Evolutionary conservation across 768 basidiomycete genomes (phyloP).

Genomic region (Termitomyces sp.): DNA sequence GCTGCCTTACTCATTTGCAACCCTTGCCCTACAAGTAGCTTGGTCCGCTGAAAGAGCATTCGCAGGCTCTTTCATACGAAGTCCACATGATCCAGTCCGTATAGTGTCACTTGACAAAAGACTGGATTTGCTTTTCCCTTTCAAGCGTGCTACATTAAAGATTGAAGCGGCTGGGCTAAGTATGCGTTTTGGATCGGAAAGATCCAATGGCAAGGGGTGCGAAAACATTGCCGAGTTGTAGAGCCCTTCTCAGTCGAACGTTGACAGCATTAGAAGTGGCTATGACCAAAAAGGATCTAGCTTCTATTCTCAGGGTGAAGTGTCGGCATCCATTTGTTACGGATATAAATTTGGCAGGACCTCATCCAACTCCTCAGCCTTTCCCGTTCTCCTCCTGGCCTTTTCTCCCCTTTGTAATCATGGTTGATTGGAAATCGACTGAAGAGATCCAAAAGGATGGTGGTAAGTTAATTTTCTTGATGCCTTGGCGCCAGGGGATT

Average conservation of each 20-base stretch:
- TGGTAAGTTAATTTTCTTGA: conserved; percentile 28
- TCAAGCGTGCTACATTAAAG: neutral
- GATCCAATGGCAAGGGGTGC: neutral
- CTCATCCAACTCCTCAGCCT: conserved; percentile 6
- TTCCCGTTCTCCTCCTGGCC: conserved; percentile 11
- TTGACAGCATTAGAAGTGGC: conserved; percentile 1
- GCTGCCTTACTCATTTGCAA: neutral
- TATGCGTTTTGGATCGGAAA: neutral
- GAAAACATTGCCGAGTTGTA: conserved; percentile 2
- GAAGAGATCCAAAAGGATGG: conserved; percentile 44
- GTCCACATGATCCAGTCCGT: neutral
- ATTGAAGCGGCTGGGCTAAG: neutral
- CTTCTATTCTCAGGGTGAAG: conserved; percentile 15
- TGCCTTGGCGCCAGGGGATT: neutral
- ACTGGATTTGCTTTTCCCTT: neutral
- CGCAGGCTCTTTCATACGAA: neutral
- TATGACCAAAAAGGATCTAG: conserved; percentile 5
- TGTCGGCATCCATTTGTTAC: conserved; percentile 12
- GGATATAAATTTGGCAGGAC: conserved; percentile 15
- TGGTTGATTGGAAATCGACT: conserved; percentile 58
- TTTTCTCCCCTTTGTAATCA: conserved; percentile 22
- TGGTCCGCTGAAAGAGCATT: neutral
- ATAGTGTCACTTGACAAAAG: neutral
- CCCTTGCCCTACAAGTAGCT: neutral
- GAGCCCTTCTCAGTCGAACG: conserved; percentile 2